Base-by-base conservation (phyloP, 768 basidiomycete genomes). In the Leccinum broughii region DNA sequence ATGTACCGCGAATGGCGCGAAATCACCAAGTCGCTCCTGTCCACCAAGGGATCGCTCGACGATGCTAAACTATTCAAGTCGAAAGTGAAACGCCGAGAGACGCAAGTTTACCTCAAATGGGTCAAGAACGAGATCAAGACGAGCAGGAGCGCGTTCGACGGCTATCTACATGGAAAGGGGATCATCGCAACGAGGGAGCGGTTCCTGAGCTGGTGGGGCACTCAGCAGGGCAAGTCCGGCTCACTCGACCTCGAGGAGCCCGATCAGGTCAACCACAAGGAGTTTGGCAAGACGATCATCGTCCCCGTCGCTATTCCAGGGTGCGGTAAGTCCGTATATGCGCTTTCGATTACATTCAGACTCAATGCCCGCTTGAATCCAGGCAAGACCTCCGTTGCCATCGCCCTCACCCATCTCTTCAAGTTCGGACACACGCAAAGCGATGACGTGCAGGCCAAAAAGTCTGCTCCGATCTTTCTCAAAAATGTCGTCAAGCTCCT, bases 1-100 rank as follows among this genome's bases (percentile, higher is more conserved):
- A 95, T 96, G 87, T 98, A 97, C 76, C 89, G 97, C 57, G 92
- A 95, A 71, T 98, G 95, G 94, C 83, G 96, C 57, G 96, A 98
- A 75, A 81, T 95, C 55, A 98, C 97, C 6, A 92, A 92, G 71
- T 75, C 72, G 11, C 78, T 96, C n/a, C 78, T 95, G 9, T 67
- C 76, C 7, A 64, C 76, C 49, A 75, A 78, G 46, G 68, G 64
- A 55, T 63, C 69, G 41, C 68, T 66, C 55, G 73, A 61, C 15
- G 68, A 75, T 1, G 72, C 69, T 6, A 75, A 75, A 46, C 72
- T 92, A 10, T 82, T 88, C 2, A 85, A 85, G 70, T 76, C 79
- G 48, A 92, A 87, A 77, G 77, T 94, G 78, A 83, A 83, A 65
- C 80, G 93, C 57, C 76, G 84, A 9, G 95, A 98, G 78, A 93